Percentiles rank a stretch among this genome's conserved stretches.
Evolutionary conservation across 1,139 yeast species (phyloP).

Genomic region (Chernovozyma sophiae-reginae): DNA sequence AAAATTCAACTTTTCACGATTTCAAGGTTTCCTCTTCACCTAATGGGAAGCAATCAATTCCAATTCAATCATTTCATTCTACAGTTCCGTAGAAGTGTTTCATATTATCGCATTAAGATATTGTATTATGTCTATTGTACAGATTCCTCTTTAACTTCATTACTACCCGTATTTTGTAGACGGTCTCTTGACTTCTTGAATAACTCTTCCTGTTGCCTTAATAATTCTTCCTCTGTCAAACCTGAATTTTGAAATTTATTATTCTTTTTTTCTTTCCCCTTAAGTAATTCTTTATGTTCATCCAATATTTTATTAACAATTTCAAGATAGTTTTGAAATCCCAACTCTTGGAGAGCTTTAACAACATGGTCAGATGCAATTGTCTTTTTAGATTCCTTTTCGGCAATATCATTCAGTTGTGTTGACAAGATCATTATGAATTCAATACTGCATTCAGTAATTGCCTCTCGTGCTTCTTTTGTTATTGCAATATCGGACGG

Average conservation of each 20-base stretch:
- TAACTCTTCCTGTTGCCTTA: conserved; percentile 87
- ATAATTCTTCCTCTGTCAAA: conserved; percentile 83
- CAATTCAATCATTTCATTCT: no score
- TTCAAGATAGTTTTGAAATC: conserved; percentile 80
- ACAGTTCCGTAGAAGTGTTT: no score
- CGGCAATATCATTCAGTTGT: conserved; percentile 94
- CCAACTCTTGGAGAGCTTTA: conserved; percentile 83
- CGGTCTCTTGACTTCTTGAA: conserved; percentile 85
- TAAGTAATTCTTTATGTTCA: conserved; percentile 85
- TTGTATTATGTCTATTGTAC: conserved; percentile 4
- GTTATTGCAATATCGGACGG: conserved; percentile 85
- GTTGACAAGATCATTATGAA: conserved; percentile 92
- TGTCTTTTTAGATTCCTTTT: conserved; percentile 92
- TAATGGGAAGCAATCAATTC: no score
- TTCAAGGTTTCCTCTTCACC: no score
- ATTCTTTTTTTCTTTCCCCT: conserved; percentile 86
- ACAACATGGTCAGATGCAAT: conserved; percentile 96
- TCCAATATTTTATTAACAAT: conserved; percentile 75
- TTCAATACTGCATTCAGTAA: conserved; percentile 94
- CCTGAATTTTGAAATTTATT: conserved; percentile 94
- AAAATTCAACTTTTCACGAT: no score
- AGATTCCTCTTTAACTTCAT: conserved; percentile 6
- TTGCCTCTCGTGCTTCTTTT: conserved; percentile 91
- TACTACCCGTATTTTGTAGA: conserved; percentile 36
- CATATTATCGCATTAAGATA: no score